Evolutionary conservation across 1,284 basidiomycete genomes (phyloP).

Genomic region (Trichosporon sp.): DNA sequence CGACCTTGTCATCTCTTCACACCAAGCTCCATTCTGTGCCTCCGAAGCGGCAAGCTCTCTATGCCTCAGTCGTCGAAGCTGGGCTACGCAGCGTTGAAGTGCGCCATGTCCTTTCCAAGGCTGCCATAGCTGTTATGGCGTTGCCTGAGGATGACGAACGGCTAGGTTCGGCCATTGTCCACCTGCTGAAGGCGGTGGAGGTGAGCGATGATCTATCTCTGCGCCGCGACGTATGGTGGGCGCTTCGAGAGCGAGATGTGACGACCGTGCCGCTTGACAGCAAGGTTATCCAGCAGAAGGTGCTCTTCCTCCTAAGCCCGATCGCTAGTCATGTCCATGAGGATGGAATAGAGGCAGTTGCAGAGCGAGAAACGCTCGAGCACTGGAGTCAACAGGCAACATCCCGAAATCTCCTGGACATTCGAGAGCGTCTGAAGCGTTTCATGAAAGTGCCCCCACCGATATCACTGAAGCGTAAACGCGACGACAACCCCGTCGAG

Average conservation of each 20-base stretch:
- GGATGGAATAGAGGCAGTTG: not conserved
- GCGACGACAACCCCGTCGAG: conserved; percentile 16
- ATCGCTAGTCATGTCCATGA: conserved; percentile 14
- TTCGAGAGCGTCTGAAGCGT: conserved; percentile 22
- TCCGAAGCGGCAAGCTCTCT: conserved; percentile 27
- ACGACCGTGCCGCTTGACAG: conserved; percentile 7
- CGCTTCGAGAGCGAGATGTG: conserved; percentile 18
- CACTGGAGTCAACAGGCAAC: conserved; percentile 21
- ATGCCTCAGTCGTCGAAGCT: conserved; percentile 23
- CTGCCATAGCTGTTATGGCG: conserved; percentile 27
- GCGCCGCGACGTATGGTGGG: conserved; percentile 39
- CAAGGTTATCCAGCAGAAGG: conserved; percentile 14
- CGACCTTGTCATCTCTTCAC: conserved; percentile 30
- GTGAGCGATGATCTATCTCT: conserved; percentile 25
- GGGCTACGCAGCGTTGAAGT: conserved; percentile 12
- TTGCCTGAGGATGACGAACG: conserved; percentile 24
- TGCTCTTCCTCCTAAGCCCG: conserved; percentile 24
- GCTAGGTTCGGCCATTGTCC: conserved; percentile 24
- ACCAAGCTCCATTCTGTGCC: not conserved
- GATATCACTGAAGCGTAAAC: conserved; percentile 30
- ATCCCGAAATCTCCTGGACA: conserved; percentile 11
- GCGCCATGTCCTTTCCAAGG: conserved; percentile 29
- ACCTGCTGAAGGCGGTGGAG: conserved; percentile 24
- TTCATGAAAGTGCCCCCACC: conserved; percentile 23
- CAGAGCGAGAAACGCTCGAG: conserved; percentile 5